These are phyloP conservation scores for Lecanicillium sp. DNA, from an alignment of 2,329 filamentous ascomycete species.

Conservation along the genomic window DNA sequence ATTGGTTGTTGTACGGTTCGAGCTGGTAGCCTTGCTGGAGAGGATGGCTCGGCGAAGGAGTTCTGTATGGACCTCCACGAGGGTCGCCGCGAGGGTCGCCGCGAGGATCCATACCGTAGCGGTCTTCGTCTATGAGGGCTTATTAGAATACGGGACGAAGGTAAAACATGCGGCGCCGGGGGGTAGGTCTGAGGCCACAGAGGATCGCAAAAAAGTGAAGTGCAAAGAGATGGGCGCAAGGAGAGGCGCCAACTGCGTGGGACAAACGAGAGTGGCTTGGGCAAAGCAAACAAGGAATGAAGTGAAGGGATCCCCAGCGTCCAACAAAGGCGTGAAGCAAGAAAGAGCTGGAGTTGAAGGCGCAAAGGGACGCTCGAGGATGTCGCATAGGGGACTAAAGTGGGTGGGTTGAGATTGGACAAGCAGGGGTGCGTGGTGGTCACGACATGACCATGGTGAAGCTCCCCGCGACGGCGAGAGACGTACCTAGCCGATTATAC, in stretches of 20 bases:
- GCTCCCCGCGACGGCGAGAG: too few species aligned
- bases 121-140: background rate
- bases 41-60: conserved; percentile 71
- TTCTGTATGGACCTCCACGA: conserved; percentile 43
- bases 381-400: background rate
- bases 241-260: background rate
- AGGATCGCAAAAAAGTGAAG: conserved; percentile 1
- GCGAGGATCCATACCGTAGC: conserved; percentile 3
- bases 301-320: background rate
- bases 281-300: background rate
- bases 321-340: background rate
- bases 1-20: conserved; percentile 53
- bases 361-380: too few species aligned
- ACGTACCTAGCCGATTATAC: conserved; percentile 1
- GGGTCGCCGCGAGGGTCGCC: conserved; percentile 26
- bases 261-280: background rate
- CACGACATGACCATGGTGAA: background rate
- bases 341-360: background rate
- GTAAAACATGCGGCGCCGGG: background rate
- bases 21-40: conserved; percentile 71
- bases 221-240: background rate
- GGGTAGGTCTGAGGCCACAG: background rate
- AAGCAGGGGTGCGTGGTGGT: conserved; percentile 1
- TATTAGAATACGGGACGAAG: background rate
- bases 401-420: conserved; percentile 1